Percentiles rank a stretch among this genome's conserved stretches.
Conservation (phyloP, 2,329 filamentous ascomycete species). For the Aspergillus bombycis region DNA sequence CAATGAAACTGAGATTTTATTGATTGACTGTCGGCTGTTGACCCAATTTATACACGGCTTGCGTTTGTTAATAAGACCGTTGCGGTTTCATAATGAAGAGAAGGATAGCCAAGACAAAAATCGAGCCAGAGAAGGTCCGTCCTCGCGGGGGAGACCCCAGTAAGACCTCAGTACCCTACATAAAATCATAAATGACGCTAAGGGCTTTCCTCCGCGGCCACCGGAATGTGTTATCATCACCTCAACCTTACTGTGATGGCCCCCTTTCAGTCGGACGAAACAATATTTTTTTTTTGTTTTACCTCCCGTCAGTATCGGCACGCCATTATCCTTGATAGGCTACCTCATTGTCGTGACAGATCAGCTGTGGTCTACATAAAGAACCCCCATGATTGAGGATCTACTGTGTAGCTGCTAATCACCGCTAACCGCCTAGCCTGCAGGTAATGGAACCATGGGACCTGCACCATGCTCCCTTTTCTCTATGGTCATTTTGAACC, state of each 20-base stretch:
- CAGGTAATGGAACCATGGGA: slow-evolving; percentile 19
- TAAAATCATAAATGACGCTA: slow-evolving; percentile 12
- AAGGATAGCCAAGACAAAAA: slow-evolving; percentile 12
- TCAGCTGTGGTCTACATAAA: slow-evolving; percentile 14
- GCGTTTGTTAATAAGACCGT: neutral
- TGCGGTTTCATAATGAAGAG: slow-evolving; percentile 3
- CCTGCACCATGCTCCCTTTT: slow-evolving; percentile 18
- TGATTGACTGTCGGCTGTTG: no score
- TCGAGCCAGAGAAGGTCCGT: slow-evolving; percentile 13
- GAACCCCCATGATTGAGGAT: slow-evolving; percentile 15
- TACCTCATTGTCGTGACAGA: neutral
- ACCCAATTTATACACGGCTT: neutral
- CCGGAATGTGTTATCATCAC: slow-evolving; percentile 16
- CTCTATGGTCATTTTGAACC: slow-evolving; percentile 16
- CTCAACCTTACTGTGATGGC: slow-evolving; percentile 5
- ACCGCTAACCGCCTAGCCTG: slow-evolving; percentile 17
- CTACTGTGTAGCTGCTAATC: slow-evolving; percentile 23
- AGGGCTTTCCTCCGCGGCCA: slow-evolving; percentile 11
- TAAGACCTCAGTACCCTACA: neutral
- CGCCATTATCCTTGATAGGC: neutral
- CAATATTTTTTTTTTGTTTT: neutral
- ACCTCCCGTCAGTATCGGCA: neutral
- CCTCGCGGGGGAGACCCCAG: slow-evolving; percentile 16
- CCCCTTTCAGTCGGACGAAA: neutral
- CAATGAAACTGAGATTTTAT: neutral